Percentiles rank a stretch among this genome's conserved stretches.
Evolutionary conservation across 371 early-diverging fungal genomes (phyloP).

Genomic region (Zopfochytrium polystomum): DNA sequence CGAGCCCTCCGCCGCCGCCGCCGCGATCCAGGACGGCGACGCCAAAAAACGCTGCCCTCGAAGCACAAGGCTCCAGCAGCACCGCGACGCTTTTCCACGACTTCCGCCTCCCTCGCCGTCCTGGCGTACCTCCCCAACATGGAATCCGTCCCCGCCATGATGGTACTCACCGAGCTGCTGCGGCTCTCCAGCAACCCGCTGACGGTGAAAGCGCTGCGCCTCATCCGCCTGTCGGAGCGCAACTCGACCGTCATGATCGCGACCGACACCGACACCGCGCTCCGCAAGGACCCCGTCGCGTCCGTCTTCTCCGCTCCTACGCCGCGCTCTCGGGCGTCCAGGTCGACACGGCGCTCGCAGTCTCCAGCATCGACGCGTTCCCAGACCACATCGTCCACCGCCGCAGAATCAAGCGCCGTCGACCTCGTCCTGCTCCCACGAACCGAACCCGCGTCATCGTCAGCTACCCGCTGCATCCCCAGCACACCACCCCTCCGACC

Average conservation of each 20-base stretch:
- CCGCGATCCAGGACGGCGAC: too few relatives aligned
- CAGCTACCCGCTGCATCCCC: too few relatives aligned
- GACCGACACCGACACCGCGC: conserved; percentile 52
- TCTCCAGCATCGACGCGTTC: conserved; percentile 37
- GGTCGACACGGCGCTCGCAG: conserved; percentile 17
- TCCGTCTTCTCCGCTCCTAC: conserved; percentile 64
- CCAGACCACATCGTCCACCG: conserved; percentile 49
- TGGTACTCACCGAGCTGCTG: conserved; percentile 56
- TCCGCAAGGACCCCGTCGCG: conserved; percentile 63
- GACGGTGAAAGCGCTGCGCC: conserved; percentile 53
- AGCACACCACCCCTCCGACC: too few relatives aligned
- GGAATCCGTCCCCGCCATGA: conserved; percentile 66
- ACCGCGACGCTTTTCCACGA: too few relatives aligned
- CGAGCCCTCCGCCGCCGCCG: too few relatives aligned
- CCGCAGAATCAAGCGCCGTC: too few relatives aligned
- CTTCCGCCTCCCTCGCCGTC: conserved; percentile 41
- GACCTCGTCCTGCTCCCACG: too few relatives aligned
- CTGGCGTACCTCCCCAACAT: conserved; percentile 65
- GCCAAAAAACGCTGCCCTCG: too few relatives aligned
- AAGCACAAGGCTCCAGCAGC: too few relatives aligned
- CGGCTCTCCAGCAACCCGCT: conserved; percentile 2
- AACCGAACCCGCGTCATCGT: too few relatives aligned
- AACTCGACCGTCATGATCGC: conserved; percentile 69
- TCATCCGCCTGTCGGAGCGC: conserved; percentile 70
- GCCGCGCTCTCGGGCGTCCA: conserved; percentile 58